These are phyloP conservation scores for Quercus robur DNA, from an alignment of 306 rosid genomes.

Conservation along the genomic window DNA sequence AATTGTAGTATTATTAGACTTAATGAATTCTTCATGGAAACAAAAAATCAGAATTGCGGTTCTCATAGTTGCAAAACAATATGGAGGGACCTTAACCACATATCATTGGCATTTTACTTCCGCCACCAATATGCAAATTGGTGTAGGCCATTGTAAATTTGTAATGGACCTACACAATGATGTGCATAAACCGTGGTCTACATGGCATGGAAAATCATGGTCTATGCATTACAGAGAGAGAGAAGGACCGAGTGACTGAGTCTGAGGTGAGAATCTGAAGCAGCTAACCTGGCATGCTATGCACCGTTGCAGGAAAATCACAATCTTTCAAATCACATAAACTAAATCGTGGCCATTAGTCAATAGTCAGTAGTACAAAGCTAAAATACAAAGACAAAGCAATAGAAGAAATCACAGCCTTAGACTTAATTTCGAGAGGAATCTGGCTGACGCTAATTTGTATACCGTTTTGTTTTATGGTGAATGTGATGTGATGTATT, in stretches of 20 bases:
- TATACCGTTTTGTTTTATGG: background rate
- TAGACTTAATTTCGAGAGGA: conserved; percentile 34
- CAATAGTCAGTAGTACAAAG: conserved; percentile 9
- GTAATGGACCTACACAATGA: conserved; percentile 4
- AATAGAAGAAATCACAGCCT: conserved; percentile 36
- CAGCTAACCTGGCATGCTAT: conserved; percentile 26
- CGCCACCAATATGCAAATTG: background rate
- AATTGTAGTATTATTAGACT: no score
- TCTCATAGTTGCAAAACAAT: background rate
- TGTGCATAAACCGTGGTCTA: background rate
- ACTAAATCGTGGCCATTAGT: conserved; percentile 53
- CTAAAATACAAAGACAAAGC: conserved; percentile 22
- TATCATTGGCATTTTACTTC: background rate
- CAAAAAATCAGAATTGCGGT: background rate
- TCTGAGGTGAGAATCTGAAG: background rate
- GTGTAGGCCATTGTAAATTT: background rate
- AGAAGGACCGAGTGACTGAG: no score
- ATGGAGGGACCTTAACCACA: conserved; percentile 3
- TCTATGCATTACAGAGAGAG: no score
- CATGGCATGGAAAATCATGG: conserved; percentile 2
- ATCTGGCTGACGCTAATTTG: conserved; percentile 26
- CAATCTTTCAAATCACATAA: conserved; percentile 29
- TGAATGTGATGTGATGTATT: conserved; percentile 29
- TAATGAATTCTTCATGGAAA: background rate
- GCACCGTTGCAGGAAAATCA: conserved; percentile 27